Conservation (phyloP, 768 basidiomycete genomes). For the Pleurotus djamor region DNA sequence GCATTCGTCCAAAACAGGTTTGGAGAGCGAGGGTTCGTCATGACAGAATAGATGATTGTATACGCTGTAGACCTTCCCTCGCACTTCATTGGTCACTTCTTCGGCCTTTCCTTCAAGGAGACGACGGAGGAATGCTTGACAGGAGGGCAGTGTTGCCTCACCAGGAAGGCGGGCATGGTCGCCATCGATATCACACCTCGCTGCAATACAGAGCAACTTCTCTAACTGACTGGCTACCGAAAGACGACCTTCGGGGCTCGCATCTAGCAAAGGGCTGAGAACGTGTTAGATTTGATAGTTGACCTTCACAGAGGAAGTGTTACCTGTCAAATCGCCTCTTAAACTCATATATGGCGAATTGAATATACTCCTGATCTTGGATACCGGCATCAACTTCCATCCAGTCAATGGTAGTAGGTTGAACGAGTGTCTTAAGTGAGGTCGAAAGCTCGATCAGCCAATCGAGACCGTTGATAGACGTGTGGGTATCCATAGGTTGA, state of each 20-base stretch:
- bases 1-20: conserved; percentile 25
- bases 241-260: conserved; percentile 26
- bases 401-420: conserved; percentile 48
- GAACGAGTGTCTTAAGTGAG: conserved; percentile 36
- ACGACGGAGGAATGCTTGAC: conserved; percentile 29
- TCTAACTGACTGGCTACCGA: conserved; percentile 28
- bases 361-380: conserved; percentile 36
- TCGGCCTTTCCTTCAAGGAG: conserved; percentile 46
- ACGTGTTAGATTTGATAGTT: not conserved
- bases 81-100: conserved; percentile 46
- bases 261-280: conserved; percentile 33
- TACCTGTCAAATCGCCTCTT: conserved; percentile 40
- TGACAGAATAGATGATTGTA: conserved; percentile 42
- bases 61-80: conserved; percentile 37
- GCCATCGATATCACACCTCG: conserved; percentile 30
- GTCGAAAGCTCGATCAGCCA: conserved; percentile 26
- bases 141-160: conserved; percentile 27
- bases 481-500: not conserved
- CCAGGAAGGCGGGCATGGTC: conserved; percentile 17
- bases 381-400: conserved; percentile 50
- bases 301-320: not conserved
- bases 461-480: not conserved
- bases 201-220: conserved; percentile 33
- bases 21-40: conserved; percentile 27
- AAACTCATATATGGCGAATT: conserved; percentile 45